Conservation (phyloP, 768 basidiomycete species). For the Pleurotus platypus region DNA sequence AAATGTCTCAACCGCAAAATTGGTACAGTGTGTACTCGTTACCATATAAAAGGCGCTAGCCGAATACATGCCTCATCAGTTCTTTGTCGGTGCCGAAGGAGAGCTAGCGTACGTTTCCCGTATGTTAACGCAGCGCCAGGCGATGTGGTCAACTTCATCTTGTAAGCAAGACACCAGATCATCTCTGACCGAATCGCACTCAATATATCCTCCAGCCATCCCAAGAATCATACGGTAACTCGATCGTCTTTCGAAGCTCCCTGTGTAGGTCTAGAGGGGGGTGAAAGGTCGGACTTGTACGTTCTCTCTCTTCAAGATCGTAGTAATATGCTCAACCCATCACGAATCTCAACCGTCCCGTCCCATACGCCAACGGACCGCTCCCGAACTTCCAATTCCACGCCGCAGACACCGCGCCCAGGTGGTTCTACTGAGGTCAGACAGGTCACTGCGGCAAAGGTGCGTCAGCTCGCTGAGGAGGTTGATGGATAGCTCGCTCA, state of each 20-base stretch:
- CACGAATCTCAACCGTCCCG: slow-evolving; percentile 9
- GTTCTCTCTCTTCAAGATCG: neutral
- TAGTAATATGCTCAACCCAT: too few relatives aligned
- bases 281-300: slow-evolving; percentile 25
- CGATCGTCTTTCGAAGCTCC: slow-evolving; percentile 28
- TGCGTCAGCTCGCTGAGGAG: slow-evolving; percentile 21
- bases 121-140: slow-evolving; percentile 14
- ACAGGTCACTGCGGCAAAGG: slow-evolving; percentile 14
- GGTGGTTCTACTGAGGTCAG: slow-evolving; percentile 17
- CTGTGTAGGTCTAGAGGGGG: neutral
- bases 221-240: slow-evolving; percentile 28
- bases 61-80: neutral
- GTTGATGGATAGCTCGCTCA: slow-evolving; percentile 21
- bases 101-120: slow-evolving; percentile 14
- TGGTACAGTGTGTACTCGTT: too few relatives aligned
- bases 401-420: slow-evolving; percentile 12
- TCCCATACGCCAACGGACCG: slow-evolving; percentile 11
- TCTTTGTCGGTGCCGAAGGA: slow-evolving; percentile 14
- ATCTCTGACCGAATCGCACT: slow-evolving; percentile 1
- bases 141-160: slow-evolving; percentile 16
- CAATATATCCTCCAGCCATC: slow-evolving; percentile 10
- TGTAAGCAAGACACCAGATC: slow-evolving; percentile 10
- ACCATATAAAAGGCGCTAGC: too few relatives aligned
- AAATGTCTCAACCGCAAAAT: too few relatives aligned
- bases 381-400: slow-evolving; percentile 16